Base-by-base conservation (phyloP, 148 eudicot species). In the Selenicereus undatus region DNA sequence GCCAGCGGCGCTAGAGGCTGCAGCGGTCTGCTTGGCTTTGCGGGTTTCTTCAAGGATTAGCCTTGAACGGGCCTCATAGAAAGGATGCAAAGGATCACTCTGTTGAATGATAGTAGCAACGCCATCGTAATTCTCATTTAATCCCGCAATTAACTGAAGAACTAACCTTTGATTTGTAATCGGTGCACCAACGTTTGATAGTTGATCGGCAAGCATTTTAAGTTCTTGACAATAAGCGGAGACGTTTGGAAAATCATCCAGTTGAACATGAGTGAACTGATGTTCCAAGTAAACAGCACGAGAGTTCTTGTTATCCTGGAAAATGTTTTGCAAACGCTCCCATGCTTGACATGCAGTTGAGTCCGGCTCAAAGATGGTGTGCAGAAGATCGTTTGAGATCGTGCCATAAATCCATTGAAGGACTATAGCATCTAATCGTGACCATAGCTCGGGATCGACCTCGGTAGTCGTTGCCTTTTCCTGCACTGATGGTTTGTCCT, bases 391-490 rank as follows among this genome's bases (percentile, higher is more conserved):
- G 2, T 16, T 16, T 2, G 89, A 87, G 11, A 87, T 85, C 0
- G 82, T 87, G 17, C 32, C 77, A 14, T 84, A 84, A 0, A 87
- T 87, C 89, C 89, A 87, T 60, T 80, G 75, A 4, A 82, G 79
- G 0, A 87, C 64, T 0, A 62, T 79, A 2, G 81, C 81, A 50
- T 87, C 86, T 0, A 81, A 12, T 0, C 74, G 81, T 0, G 52
- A 11, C 86, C 87, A 85, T 0, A 78, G 9, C 2, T 18, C 74
- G 0, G 16, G 11, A 26, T 78, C 81, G 0, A 5, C 36, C 0
- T 20, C 18, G 74, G 35, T 8, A 24, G 10, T 22, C 70, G 10
- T 32, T 32, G 32, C 32, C 32, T 32, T 32, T n/a, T 32, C 32
- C 32, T 32, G 32, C 32, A 0, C 32, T 32, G 32, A 32, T 32